Evolutionary conservation across 768 basidiomycete genomes (phyloP).

Genomic region (Leccinum barrowsii): DNA sequence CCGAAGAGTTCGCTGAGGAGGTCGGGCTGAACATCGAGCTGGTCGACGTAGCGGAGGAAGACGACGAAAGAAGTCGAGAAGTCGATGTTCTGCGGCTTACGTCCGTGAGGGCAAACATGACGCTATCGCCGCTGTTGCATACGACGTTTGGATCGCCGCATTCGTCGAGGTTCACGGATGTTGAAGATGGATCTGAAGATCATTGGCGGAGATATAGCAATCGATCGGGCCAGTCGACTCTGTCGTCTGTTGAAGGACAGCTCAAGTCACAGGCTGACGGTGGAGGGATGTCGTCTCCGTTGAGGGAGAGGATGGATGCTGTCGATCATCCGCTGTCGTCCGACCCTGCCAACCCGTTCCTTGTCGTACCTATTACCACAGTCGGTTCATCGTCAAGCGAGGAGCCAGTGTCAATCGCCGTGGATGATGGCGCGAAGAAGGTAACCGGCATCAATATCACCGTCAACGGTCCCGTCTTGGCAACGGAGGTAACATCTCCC

Average conservation of each 20-base stretch:
- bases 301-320: conserved; percentile 16
- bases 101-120: conserved; percentile 3
- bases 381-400: not conserved
- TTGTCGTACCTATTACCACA: not conserved
- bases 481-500: conserved; percentile 13
- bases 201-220: conserved; percentile 15
- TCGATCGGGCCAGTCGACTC: conserved; percentile 13
- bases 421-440: conserved; percentile 15
- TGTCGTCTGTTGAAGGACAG: conserved; percentile 15
- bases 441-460: conserved; percentile 6
- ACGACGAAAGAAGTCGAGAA: conserved; percentile 11
- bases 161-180: conserved; percentile 30
- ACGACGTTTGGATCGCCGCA: conserved; percentile 40
- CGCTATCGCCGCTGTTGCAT: conserved; percentile 38
- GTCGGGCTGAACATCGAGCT: conserved; percentile 14
- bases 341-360: not conserved
- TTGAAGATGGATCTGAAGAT: conserved; percentile 27
- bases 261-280: conserved; percentile 11
- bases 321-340: conserved; percentile 3
- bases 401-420: conserved; percentile 9
- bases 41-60: conserved; percentile 11
- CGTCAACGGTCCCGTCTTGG: conserved; percentile 1
- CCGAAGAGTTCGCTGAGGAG: not conserved
- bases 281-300: conserved; percentile 16
- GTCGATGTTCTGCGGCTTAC: not conserved